Percentiles rank a stretch among this genome's conserved stretches.
Conservation (phyloP, 2,329 filamentous ascomycete species). For the Epichloe hybrida region DNA sequence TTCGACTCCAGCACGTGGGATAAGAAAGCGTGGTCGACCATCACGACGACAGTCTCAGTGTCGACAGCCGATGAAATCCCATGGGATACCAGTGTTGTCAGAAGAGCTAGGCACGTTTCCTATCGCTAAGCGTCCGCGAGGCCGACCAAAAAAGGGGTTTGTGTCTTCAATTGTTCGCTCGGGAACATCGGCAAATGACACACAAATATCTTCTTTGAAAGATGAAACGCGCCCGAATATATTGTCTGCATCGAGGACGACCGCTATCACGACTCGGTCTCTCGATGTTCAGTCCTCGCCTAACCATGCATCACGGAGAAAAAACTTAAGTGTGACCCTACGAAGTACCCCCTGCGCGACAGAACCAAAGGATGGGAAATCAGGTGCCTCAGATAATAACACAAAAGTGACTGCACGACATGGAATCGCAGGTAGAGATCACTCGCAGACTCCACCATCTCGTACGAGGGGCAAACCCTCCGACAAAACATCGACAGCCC, state of each 20-base stretch:
- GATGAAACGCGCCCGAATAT: not conserved
- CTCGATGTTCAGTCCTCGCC: not conserved
- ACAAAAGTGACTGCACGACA: not conserved
- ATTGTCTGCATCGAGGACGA: not conserved
- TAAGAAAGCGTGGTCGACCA: conserved; percentile 19
- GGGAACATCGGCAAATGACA: not conserved
- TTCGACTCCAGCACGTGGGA: not conserved
- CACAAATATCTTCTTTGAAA: not conserved
- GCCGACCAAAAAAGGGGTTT: conserved; percentile 14
- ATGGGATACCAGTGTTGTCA: not conserved
- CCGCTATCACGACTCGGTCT: not conserved
- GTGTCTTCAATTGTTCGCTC: not conserved
- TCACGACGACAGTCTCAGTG: conserved; percentile 14
- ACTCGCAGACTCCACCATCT: not conserved
- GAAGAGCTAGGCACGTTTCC: not conserved
- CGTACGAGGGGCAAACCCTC: not conserved
- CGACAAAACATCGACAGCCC: not conserved
- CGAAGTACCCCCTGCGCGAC: too few species aligned
- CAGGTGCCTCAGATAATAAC: not conserved
- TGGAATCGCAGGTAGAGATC: not conserved
- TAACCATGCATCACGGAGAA: not conserved
- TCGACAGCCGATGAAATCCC: not conserved
- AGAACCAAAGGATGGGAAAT: not conserved
- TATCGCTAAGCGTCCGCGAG: conserved; percentile 12
- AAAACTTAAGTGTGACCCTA: not conserved